Evolutionary conservation across 768 basidiomycete genomes (phyloP), one percentile per base, ranked within the genome.

Genomic region (Pleurotus giganteus): DNA sequence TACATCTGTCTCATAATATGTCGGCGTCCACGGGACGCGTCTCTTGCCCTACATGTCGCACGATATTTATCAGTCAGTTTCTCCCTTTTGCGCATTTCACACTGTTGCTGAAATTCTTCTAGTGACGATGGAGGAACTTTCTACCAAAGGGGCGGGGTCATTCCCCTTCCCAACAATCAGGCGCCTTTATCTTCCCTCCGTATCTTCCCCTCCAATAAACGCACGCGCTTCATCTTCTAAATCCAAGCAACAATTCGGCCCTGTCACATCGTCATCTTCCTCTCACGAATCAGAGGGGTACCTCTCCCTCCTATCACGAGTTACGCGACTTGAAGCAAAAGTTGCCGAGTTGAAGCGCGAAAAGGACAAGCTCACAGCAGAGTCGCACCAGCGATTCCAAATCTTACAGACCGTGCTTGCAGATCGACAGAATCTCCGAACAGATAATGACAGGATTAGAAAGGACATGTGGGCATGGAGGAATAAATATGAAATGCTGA

Each of bases 401-500:
- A 32, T 51, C 4, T 21, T 51, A 12, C 49, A 51, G 23, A 37
- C 11, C 34, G 49, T 51, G 8, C 49, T 51, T 37, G 49, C 34
- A 9, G 49, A 51, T 11, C 49, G 49, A 9, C 31, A 34, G 24
- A 34, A 37, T 37, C 34, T 51, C n/a, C 36, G 24, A 26, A 36
- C 23, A 12, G 49, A 51, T 4, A 51, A 51, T 28, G 49, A 51
- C 11, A 13, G 49, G 27, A 51, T 51, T 26, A 24, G 34, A 24
- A 51, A 51, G 23, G 49, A 51, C 24, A 12, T 32, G 27, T 51
- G 49, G 49, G 49, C 49, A 23, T 51, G 49, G 49, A 34, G 49
- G 31, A 51, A 51, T 34, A 51, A 51, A 26, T 37, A 51, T 51
- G 49, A 51, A 23, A 51, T 51, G 49, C 34, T 51, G 31, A 51